Evolutionary conservation across 2,329 filamentous ascomycete genomes (phyloP).

Genomic region (Graphilbum sp.): DNA sequence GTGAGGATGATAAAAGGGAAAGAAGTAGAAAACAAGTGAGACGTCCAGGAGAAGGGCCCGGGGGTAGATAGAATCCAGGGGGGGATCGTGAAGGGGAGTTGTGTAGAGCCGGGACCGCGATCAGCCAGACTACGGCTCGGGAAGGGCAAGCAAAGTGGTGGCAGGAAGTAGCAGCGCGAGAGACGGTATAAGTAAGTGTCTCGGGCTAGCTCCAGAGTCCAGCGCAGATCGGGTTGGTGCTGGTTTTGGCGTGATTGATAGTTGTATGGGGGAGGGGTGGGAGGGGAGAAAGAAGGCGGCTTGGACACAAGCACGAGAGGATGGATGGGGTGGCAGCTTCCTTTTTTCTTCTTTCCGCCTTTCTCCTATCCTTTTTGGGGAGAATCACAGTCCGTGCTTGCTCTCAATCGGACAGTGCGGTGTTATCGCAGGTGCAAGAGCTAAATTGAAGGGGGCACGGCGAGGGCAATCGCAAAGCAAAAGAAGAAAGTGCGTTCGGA

Average conservation of each 20-base stretch:
- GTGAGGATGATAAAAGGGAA: background rate
- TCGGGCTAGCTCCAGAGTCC: conserved; percentile 14
- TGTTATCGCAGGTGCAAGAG: background rate
- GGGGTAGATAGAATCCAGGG: background rate
- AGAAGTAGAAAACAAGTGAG: background rate
- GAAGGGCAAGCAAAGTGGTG: background rate
- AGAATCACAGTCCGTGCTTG: background rate
- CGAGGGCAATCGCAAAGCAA: background rate
- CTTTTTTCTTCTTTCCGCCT: background rate
- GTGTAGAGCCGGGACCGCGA: background rate
- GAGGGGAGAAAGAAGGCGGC: background rate
- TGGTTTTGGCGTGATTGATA: background rate
- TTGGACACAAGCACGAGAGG: too few relatives aligned
- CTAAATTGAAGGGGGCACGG: background rate
- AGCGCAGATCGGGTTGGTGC: conserved; percentile 9
- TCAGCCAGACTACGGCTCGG: background rate
- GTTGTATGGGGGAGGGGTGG: background rate
- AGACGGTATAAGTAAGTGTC: conserved; percentile 10
- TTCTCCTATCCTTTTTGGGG: background rate
- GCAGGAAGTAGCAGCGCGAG: conserved; percentile 1
- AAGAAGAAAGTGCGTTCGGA: background rate
- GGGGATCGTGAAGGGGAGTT: background rate
- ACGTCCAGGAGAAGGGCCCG: background rate
- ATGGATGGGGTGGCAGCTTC: background rate
- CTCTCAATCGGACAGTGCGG: background rate